These are phyloP conservation scores for Suillus clintonianus DNA, from an alignment of 768 basidiomycete species.

Conservation along the genomic window DNA sequence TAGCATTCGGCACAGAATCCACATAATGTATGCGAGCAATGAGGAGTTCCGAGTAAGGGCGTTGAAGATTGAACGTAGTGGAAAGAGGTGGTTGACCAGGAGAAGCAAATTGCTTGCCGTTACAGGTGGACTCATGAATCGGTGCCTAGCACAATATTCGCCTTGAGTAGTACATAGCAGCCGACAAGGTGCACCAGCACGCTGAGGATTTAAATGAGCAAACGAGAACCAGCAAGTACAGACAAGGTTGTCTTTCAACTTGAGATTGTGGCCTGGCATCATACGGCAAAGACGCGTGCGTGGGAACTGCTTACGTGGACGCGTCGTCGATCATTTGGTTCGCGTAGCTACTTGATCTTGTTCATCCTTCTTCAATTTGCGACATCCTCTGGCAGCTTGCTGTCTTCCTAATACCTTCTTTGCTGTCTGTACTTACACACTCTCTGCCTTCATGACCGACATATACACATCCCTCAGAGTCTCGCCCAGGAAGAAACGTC, in stretches of 20 bases:
- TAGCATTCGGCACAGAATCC: not conserved
- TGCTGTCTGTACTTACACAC: constrained; percentile 10
- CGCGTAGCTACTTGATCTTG: constrained; percentile 6
- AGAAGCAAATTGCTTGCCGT: not conserved
- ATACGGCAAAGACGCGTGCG: constrained; percentile 12
- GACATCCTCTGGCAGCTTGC: constrained; percentile 6
- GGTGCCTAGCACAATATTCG: too few relatives aligned
- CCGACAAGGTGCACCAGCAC: not conserved
- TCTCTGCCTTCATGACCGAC: constrained; percentile 48
- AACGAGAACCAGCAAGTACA: not conserved
- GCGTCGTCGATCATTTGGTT: constrained; percentile 27
- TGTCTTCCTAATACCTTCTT: constrained; percentile 12
- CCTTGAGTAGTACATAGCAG: not conserved
- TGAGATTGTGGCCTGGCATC: not conserved
- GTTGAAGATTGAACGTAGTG: not conserved
- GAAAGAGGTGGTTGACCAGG: not conserved
- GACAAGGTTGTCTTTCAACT: not conserved
- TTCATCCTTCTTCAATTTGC: constrained; percentile 20
- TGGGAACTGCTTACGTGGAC: constrained; percentile 37
- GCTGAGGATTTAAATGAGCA: not conserved
- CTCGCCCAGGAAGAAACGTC: constrained; percentile 73
- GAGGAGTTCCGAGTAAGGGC: not conserved
- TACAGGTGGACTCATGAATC: not conserved
- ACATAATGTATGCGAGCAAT: not conserved
- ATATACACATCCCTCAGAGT: constrained; percentile 62